Conservation (phyloP, 1,284 basidiomycete species). For the Lignosus rhinocerotis region DNA sequence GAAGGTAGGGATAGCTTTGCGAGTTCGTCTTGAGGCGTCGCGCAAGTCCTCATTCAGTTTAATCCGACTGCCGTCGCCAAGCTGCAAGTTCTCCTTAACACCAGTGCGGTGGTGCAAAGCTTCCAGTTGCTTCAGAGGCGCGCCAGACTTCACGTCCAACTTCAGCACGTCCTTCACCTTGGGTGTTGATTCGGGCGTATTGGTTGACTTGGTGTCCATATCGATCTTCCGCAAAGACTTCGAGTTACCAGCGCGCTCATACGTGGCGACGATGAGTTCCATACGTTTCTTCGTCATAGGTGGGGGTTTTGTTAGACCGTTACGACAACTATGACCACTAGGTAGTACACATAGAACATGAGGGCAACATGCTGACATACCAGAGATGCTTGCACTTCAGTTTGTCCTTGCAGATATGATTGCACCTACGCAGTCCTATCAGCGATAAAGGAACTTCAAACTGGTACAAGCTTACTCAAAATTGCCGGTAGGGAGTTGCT, state of each 20-base stretch:
- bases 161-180: conserved; percentile 24
- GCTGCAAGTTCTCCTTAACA: conserved; percentile 41
- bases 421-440: conserved; percentile 50
- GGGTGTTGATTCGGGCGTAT: conserved; percentile 18
- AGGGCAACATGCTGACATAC: conserved; percentile 37
- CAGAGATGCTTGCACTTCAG: conserved; percentile 71
- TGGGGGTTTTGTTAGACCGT: conserved; percentile 61
- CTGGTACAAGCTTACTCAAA: conserved; percentile 43
- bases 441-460: not conserved
- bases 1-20: conserved; percentile 45
- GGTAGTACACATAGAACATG: conserved; percentile 6
- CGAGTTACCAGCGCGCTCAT: conserved; percentile 1
- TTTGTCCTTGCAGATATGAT: conserved; percentile 81
- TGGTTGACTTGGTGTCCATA: not conserved
- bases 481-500: conserved; percentile 47
- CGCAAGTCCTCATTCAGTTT: conserved; percentile 39
- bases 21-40: conserved; percentile 16
- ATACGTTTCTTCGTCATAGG: conserved; percentile 36
- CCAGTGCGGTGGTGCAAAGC: conserved; percentile 46
- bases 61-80: conserved; percentile 45
- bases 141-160: conserved; percentile 28
- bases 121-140: conserved; percentile 44
- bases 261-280: conserved; percentile 21
- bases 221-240: not conserved
- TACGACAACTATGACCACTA: conserved; percentile 56